These are phyloP conservation scores for Lyophyllum semitale DNA, from an alignment of 768 basidiomycete species.

Conservation along the genomic window DNA sequence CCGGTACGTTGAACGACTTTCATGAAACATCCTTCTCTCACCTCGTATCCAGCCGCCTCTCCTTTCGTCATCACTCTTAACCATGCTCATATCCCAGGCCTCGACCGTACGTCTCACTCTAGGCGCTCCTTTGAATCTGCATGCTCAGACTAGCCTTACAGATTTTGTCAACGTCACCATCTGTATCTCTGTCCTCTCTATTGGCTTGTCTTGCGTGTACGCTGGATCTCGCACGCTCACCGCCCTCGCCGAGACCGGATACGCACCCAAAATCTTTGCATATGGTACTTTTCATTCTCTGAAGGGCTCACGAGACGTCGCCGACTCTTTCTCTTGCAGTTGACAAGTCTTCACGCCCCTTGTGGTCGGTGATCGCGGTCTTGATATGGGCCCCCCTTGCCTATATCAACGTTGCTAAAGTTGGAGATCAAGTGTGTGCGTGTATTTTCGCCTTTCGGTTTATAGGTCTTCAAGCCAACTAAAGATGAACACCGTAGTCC, in stretches of 20 bases:
- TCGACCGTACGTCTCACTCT: slow-evolving; percentile 34
- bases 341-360: slow-evolving; percentile 48
- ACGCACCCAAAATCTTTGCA: slow-evolving; percentile 43
- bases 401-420: slow-evolving; percentile 37
- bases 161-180: slow-evolving; percentile 45
- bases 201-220: slow-evolving; percentile 47
- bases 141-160: neutral
- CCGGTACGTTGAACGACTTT: slow-evolving; percentile 19
- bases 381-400: slow-evolving; percentile 40
- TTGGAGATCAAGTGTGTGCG: slow-evolving; percentile 42
- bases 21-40: neutral
- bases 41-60: slow-evolving; percentile 30
- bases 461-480: neutral
- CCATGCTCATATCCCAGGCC: slow-evolving; percentile 39
- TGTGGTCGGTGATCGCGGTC: slow-evolving; percentile 40
- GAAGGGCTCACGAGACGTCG: neutral
- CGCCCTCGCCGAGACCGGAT: slow-evolving; percentile 48
- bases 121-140: neutral
- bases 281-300: slow-evolving; percentile 26
- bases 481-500: slow-evolving; percentile 26
- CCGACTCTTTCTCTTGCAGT: slow-evolving; percentile 20
- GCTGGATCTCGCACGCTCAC: slow-evolving; percentile 47
- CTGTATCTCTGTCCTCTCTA: slow-evolving; percentile 47
- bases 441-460: neutral
- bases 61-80: slow-evolving; percentile 48